phyloP scores from a whole-genome alignment of 106 monocot genomes.

The Apostasia ramifera region DNA sequence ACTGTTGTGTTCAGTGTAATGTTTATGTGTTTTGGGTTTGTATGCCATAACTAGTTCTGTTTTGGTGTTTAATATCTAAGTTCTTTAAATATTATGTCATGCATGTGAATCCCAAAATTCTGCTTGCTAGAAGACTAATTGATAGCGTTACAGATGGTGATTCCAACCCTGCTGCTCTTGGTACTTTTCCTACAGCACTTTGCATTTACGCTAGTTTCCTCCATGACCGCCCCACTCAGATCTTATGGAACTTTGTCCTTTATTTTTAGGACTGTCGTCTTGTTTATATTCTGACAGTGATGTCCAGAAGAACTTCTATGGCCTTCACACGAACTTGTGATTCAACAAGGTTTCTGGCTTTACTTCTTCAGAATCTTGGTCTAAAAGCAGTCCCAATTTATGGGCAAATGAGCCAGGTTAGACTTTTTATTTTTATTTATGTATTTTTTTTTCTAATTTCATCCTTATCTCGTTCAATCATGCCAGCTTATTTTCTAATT shows the following conservation, averaged over 20 bases:
- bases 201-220: no score
- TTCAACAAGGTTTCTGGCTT: conserved; percentile 49
- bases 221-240: not conserved
- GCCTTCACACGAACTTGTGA: conserved; percentile 87
- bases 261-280: conserved; percentile 63
- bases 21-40: no score
- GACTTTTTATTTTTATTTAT: not conserved
- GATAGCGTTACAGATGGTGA: not conserved
- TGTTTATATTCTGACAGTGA: conserved; percentile 69
- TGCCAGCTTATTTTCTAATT: not conserved
- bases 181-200: not conserved
- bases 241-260: not conserved
- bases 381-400: conserved; percentile 76
- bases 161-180: not conserved
- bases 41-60: no score
- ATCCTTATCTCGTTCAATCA: not conserved
- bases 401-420: conserved; percentile 85
- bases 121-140: not conserved
- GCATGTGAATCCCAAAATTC: not conserved
- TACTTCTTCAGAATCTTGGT: conserved; percentile 67
- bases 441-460: not conserved
- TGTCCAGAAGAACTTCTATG: conserved; percentile 65
- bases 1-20: no score
- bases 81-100: not conserved
- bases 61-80: no score